These are phyloP conservation scores for Phytophthora fragariaefolia DNA, from an alignment of 352 stramenopile species.

Conservation along the genomic window DNA sequence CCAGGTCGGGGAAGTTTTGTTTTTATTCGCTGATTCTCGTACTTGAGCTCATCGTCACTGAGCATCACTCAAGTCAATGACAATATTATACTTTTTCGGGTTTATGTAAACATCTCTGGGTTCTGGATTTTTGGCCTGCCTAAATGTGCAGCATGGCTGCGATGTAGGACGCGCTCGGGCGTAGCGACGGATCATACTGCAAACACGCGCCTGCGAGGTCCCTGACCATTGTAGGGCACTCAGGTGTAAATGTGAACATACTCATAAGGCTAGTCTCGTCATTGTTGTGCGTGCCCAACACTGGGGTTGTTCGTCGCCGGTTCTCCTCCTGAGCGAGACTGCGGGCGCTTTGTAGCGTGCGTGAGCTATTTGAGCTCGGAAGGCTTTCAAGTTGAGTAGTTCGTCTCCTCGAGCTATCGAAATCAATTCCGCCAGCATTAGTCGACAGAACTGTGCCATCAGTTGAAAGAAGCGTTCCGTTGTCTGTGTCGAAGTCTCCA, in stretches of 20 bases:
- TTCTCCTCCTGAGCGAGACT: constrained; percentile 36
- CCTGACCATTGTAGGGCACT: constrained; percentile 61
- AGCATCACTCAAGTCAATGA: constrained; percentile 1
- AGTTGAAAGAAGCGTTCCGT: constrained; percentile 40
- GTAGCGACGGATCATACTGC: constrained; percentile 72
- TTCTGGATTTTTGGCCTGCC: constrained; percentile 4
- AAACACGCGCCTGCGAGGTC: constrained; percentile 72
- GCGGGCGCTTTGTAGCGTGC: constrained; percentile 29
- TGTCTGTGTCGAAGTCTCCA: constrained; percentile 31
- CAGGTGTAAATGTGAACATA: constrained; percentile 75
- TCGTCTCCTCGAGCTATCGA: constrained; percentile 33
- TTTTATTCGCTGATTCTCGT: too few species aligned
- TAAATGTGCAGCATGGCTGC: constrained; percentile 72
- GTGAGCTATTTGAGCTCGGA: constrained; percentile 25
- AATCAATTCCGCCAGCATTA: constrained; percentile 18
- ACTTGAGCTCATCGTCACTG: too few species aligned
- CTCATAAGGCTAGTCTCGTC: constrained; percentile 52
- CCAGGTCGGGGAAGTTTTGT: too few species aligned
- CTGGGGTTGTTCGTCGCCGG: constrained; percentile 39
- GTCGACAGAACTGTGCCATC: constrained; percentile 41
- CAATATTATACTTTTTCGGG: constrained; percentile 37
- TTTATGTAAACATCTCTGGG: constrained; percentile 30
- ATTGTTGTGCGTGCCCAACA: constrained; percentile 31
- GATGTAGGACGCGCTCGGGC: constrained; percentile 77
- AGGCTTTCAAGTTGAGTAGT: constrained; percentile 41